Base-by-base conservation (phyloP, 495 filamentous ascomycete species). In the Geopyxis carbonaria region DNA sequence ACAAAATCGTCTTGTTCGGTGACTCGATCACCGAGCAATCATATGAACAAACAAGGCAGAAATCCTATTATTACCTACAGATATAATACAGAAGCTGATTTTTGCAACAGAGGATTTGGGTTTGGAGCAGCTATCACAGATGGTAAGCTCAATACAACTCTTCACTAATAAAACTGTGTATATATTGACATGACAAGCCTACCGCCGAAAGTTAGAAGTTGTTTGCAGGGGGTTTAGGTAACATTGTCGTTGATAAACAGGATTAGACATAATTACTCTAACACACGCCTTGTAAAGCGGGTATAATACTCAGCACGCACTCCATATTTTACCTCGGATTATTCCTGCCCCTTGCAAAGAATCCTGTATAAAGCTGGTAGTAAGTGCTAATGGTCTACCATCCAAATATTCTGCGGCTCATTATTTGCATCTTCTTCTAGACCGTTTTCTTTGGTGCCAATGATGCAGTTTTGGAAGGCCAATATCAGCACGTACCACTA, bases 391-490 rank as follows among this genome's bases (percentile, higher is more conserved):
- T 34, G 3, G 14, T 13, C 25, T 13, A 28, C 13, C 7, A 7
- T 13, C 25, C 25, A 28, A 7, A 28, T 28, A 28, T 28, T 28
- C 7, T 13, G 13, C 13, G 7, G 13, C 25, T 13, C 7, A 13
- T 34, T 34, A 3, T 34, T 8, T 19, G 20, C 5, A 10, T 51
- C 15, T 31, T 28, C 14, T 36, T 21, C 19, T 38, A 87, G 80
- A 65, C 75, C 16, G 62, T 93, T 45, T 83, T 89, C 50, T 73
- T 92, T 43, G 85, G 85, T 13, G 80, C 85, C 50, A 93, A 93
- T 53, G 85, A 93, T 56, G 76, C 85, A 5, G 67, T 65, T 39
- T 48, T 86, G n/a, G 63, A 64, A 14, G 58, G 64, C 28, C 61
- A 65, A 10, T 59, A 58, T 4, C 85, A 92, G 54, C 69, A 81